Evolutionary conservation across 2,329 filamentous ascomycete species (phyloP).

Genomic region (Fusarium proliferatum): DNA sequence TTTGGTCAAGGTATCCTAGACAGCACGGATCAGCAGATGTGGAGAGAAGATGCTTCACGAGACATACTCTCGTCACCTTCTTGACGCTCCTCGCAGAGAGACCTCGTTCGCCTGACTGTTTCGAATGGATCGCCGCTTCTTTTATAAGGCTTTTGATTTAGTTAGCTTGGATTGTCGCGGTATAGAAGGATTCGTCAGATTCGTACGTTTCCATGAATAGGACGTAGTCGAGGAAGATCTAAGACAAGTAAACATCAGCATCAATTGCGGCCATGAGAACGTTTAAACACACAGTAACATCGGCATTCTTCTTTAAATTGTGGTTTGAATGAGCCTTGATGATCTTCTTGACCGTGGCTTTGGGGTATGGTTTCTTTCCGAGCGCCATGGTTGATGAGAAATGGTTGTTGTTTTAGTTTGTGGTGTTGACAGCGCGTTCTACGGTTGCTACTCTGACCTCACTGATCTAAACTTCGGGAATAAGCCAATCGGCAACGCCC

Average conservation of each 20-base stretch:
- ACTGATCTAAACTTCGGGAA: slow-evolving; percentile 19
- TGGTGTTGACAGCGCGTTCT: slow-evolving; percentile 41
- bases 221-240: slow-evolving; percentile 89
- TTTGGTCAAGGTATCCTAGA: slow-evolving; percentile 72
- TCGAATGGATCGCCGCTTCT: slow-evolving; percentile 81
- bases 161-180: neutral
- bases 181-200: neutral
- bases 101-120: slow-evolving; percentile 76
- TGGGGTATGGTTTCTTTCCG: slow-evolving; percentile 82
- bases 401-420: slow-evolving; percentile 22
- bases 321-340: slow-evolving; percentile 88
- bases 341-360: slow-evolving; percentile 87
- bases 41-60: neutral
- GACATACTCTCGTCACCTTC: slow-evolving; percentile 78
- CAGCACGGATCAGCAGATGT: slow-evolving; percentile 16
- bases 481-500: slow-evolving; percentile 42
- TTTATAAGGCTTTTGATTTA: slow-evolving; percentile 72
- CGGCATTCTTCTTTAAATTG: slow-evolving; percentile 84
- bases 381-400: slow-evolving; percentile 47
- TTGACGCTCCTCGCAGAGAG: slow-evolving; percentile 81
- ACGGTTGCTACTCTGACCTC: slow-evolving; percentile 38
- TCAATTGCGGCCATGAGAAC: slow-evolving; percentile 19
- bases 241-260: slow-evolving; percentile 42
- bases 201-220: slow-evolving; percentile 78
- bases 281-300: slow-evolving; percentile 74